Evolutionary conservation across 129 eudicot genomes (phyloP), one percentile per base, ranked within the genome.

Genomic region (Deinandra increscens): DNA sequence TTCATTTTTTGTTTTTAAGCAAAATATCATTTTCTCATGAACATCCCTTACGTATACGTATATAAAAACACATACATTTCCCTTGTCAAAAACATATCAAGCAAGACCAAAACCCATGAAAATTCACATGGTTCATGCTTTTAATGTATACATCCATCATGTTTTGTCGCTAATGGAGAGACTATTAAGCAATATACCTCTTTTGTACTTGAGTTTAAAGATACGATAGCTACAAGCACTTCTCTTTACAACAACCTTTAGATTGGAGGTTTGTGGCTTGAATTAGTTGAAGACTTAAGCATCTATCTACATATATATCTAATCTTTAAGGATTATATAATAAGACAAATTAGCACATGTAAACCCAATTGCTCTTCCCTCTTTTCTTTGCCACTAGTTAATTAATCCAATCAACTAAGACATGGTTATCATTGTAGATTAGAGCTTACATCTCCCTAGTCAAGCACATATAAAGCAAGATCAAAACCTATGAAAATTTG

Each of bases 231-330:
- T 29, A 71, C 67, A 71, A 26, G 34, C 41, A 71, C 62, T 26
- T n/a, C 23, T 42, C 68, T 59, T 71, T 26, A 26, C 72, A 58
- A 67, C 72, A 48, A 48, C 31, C 29, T 67, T 45, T 67, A 67
- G 60, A 67, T 56, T 55, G 45, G 42, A 71, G 5, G 53, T 71
- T 56, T 58, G 75, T 71, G 75, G 75, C 75, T 71, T n/a, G 20
- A 56, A 58, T 58, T 56, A 70, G 15, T 71, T 43, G 58, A 58
- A 71, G 67, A 43, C 48, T 71, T 19, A n/a, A 26, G 58, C 67
- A 31, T 71, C 45, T 10, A 56, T 42, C n/a, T n/a, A n/a, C n/a
- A n/a, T n/a, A n/a, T n/a, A n/a, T n/a, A n/a, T n/a, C 44, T 53
- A 56, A 71, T 56, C 55, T 55, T 41, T 60, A 71, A 41, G 75